Evolutionary conservation across 2,329 filamentous ascomycete genomes (phyloP).

Genomic region (Helotiales sp.): DNA sequence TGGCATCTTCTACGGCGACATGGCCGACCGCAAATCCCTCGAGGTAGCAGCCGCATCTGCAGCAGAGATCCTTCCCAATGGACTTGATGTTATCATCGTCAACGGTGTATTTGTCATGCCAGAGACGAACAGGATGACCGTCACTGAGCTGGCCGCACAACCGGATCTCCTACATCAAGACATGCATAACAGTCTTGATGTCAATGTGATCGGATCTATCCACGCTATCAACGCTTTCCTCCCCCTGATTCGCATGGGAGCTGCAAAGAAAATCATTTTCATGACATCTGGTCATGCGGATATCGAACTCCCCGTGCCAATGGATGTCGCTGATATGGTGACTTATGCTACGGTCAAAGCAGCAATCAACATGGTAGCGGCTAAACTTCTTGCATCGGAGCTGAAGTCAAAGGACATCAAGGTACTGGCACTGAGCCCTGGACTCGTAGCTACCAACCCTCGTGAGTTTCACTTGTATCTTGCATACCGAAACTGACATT

Average conservation of each 20-base stretch:
- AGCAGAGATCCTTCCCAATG: background rate
- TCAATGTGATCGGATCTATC: conserved; percentile 58
- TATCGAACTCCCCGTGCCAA: conserved; percentile 47
- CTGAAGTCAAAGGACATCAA: conserved; percentile 55
- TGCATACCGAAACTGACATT: background rate
- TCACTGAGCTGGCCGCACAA: conserved; percentile 29
- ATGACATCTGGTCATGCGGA: conserved; percentile 57
- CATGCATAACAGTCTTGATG: conserved; percentile 45
- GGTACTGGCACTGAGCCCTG: conserved; percentile 57
- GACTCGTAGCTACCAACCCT: conserved; percentile 49
- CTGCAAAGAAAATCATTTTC: conserved; percentile 58
- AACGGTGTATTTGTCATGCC: conserved; percentile 40
- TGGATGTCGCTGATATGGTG: conserved; percentile 43
- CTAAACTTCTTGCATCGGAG: conserved; percentile 57
- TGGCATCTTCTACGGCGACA: background rate
- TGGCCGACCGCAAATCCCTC: background rate
- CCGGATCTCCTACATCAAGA: conserved; percentile 43
- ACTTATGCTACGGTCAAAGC: conserved; percentile 57
- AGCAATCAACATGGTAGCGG: conserved; percentile 56
- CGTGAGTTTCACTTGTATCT: background rate
- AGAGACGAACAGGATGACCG: conserved; percentile 24
- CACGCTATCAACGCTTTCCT: conserved; percentile 58
- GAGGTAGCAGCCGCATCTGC: background rate
- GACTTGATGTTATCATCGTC: conserved; percentile 42
- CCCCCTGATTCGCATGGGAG: conserved; percentile 56